Evolutionary conservation across 306 rosid species (phyloP), one percentile per base, ranked within the genome.

Genomic region (Dalbergia cochinchinensis): DNA sequence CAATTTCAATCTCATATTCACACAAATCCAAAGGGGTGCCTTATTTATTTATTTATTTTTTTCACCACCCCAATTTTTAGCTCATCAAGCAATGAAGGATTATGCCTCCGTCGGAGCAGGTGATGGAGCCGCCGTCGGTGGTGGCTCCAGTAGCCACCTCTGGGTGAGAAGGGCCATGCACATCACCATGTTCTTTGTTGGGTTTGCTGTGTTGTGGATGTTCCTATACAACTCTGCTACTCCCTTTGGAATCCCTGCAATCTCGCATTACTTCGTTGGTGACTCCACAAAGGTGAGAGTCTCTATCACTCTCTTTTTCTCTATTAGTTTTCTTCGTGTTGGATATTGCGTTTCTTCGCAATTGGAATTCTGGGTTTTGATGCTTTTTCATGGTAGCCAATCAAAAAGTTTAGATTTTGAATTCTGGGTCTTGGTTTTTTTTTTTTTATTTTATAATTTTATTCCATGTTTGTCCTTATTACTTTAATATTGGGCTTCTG

Each of bases 161-260:
- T 6, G 71, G 31, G 68, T 18, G 39, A 65, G 74, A 20, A 87
- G 79, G 80, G 12, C 65, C 19, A 45, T 65, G 8, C 71, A 41
- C 41, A 6, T 55, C 33, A 18, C 48, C 8, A 9, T 78, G 47
- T 10, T 83, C 10, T 62, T 87, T 60, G 68, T 86, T 16, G 92
- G 84, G 12, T 54, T 84, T 53, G 78, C 16, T 10, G 78, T 83
- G 31, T 39, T 83, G 51, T 78, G 76, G 82, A 13, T 87, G 26
- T 22, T 84, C 75, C 48, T 86, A 42, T 80, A 45, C 5, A 84
- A 76, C 65, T 37, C 84, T 44, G 81, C 77, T 44, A 50, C 74
- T 51, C 85, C 89, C 22, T 81, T 83, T 35, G 80, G 74, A n/a
- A 81, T 87, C 65, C 78, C 79, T 14, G n/a, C 70, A 26, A 58